A percentile compares a stretch with the other conserved stretches of the same genome.
Evolutionary conservation across 2,329 filamentous ascomycete species (phyloP).

Genomic region (Periconia digitata): DNA sequence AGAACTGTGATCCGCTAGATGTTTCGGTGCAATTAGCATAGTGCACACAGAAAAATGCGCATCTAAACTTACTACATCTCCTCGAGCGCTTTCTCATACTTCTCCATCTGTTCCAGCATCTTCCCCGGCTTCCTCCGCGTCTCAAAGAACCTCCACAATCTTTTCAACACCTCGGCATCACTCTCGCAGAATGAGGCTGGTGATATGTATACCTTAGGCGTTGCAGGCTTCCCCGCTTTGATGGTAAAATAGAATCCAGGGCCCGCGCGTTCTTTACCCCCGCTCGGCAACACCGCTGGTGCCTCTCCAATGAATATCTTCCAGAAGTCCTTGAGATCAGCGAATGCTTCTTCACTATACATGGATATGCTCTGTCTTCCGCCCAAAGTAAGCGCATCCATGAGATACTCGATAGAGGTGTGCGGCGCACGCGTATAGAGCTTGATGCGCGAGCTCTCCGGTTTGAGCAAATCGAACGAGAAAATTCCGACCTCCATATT

Average conservation of each 20-base stretch:
- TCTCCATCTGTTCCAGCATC: slow-evolving; percentile 12
- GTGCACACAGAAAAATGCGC: neutral
- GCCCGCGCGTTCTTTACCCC: slow-evolving; percentile 6
- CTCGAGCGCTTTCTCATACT: slow-evolving; percentile 9
- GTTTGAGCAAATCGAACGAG: slow-evolving; percentile 13
- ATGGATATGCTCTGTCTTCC: slow-evolving; percentile 10
- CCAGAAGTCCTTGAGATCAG: slow-evolving; percentile 14
- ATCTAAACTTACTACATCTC: slow-evolving; percentile 6
- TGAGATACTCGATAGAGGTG: slow-evolving; percentile 12
- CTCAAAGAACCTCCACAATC: slow-evolving; percentile 9
- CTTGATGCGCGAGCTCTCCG: slow-evolving; percentile 11
- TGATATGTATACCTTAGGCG: slow-evolving; percentile 12
- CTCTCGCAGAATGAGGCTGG: slow-evolving; percentile 11
- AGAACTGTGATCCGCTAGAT: slow-evolving; percentile 6
- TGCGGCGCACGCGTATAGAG: slow-evolving; percentile 14
- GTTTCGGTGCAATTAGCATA: neutral
- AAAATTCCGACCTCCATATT: slow-evolving; percentile 12
- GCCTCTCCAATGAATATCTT: slow-evolving; percentile 11
- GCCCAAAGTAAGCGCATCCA: slow-evolving; percentile 14
- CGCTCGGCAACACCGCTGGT: slow-evolving; percentile 5
- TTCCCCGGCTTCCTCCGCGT: slow-evolving; percentile 6
- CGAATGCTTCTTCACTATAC: slow-evolving; percentile 13
- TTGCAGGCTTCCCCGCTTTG: slow-evolving; percentile 11
- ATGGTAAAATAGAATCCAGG: slow-evolving; percentile 14
- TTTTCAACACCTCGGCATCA: slow-evolving; percentile 7